These are phyloP conservation scores for Ambrosiella beaveri DNA, from an alignment of 2,329 filamentous ascomycete species.

Conservation along the genomic window DNA sequence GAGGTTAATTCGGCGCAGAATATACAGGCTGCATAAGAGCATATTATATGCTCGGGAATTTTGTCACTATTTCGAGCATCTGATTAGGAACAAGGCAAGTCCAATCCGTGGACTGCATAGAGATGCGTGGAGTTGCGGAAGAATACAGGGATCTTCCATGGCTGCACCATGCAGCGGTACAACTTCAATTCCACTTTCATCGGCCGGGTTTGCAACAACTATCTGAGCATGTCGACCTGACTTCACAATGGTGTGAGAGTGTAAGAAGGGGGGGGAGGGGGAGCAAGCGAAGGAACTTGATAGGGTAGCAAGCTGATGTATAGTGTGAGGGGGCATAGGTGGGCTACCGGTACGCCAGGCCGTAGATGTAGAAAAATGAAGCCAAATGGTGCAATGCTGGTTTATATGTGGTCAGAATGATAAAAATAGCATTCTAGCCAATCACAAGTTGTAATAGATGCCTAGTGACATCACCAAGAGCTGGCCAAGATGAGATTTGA, in stretches of 20 bases:
- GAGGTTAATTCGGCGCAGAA: not conserved
- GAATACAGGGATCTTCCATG: not conserved
- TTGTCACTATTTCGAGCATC: not conserved
- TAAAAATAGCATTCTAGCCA: not conserved
- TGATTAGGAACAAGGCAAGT: not conserved
- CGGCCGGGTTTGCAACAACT: not conserved
- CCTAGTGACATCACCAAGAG: not conserved
- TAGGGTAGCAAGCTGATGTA: not conserved
- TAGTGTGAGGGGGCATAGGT: not conserved
- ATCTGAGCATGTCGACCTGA: not conserved
- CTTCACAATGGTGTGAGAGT: not conserved
- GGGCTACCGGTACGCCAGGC: not conserved
- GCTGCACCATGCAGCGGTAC: not conserved
- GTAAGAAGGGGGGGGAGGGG: not conserved
- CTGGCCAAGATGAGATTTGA: not conserved
- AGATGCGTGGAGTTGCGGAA: not conserved
- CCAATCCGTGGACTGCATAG: not conserved
- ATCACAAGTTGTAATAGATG: not conserved
- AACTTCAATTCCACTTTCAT: not conserved
- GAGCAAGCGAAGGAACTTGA: not conserved
- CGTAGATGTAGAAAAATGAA: not conserved
- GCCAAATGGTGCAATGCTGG: not conserved
- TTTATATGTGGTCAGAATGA: constrained; percentile 1
- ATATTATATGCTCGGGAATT: not conserved
- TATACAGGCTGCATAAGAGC: not conserved